Percentiles rank a stretch among this genome's conserved stretches.
These are phyloP conservation scores for Populus euphratica DNA, from an alignment of 345 rosid genomes.

Conservation along the genomic window DNA sequence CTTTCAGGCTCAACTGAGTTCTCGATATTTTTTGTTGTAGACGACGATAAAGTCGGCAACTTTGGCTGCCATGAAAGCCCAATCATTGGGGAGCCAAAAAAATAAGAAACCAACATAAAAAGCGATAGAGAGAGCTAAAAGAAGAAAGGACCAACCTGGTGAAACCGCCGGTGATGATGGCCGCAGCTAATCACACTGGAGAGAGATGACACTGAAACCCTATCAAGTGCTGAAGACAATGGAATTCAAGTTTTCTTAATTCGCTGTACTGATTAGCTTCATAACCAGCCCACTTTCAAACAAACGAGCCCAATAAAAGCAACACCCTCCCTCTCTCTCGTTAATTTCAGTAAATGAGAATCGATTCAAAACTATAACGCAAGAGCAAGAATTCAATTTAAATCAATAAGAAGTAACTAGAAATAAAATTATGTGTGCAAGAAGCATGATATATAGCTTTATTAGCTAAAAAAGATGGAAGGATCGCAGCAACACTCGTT, in stretches of 20 bases:
- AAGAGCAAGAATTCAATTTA: too few relatives aligned
- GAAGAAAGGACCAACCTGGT: neutral
- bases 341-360: too few relatives aligned
- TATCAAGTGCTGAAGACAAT: too few relatives aligned
- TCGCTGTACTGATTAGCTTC: neutral
- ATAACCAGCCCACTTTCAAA: neutral
- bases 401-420: too few relatives aligned
- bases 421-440: too few relatives aligned
- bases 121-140: neutral
- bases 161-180: neutral
- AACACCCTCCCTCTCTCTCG: neutral
- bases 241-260: neutral
- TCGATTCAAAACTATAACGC: too few relatives aligned
- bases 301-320: neutral
- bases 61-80: constrained; percentile 87
- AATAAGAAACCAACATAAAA: neutral
- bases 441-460: too few relatives aligned
- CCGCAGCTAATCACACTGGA: neutral
- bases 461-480: too few relatives aligned
- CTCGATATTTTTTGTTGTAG: constrained; percentile 1
- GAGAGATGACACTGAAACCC: neutral
- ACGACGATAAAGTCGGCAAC: constrained; percentile 38
- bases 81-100: constrained; percentile 33
- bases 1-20: constrained; percentile 23
- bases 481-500: too few relatives aligned